Evolutionary conservation across 208 protist species (phyloP).

Genomic region (Phytomonas serpens): DNA sequence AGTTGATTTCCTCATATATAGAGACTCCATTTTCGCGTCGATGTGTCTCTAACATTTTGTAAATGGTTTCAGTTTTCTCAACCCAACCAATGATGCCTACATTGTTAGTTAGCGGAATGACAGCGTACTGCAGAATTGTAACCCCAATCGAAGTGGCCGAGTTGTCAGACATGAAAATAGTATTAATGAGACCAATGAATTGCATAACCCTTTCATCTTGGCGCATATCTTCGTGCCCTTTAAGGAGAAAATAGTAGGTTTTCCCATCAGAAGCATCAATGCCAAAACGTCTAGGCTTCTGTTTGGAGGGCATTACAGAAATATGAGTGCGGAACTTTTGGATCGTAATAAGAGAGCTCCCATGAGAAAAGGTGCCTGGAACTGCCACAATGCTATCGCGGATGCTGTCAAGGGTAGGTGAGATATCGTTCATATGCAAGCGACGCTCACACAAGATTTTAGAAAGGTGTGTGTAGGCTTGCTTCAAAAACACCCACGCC

Average conservation of each 20-base stretch:
- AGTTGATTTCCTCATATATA: conserved; percentile 82
- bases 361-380: conserved; percentile 94
- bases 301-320: conserved; percentile 98
- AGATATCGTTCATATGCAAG: conserved; percentile 83
- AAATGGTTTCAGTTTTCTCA: conserved; percentile 96
- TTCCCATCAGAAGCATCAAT: conserved; percentile 94
- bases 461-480: conserved; percentile 76
- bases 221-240: conserved; percentile 97
- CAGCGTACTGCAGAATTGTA: conserved; percentile 93
- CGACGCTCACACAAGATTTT: conserved; percentile 65
- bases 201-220: conserved; percentile 99
- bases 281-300: conserved; percentile 97
- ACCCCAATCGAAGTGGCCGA: conserved; percentile 81
- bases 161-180: conserved; percentile 91
- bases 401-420: conserved; percentile 91
- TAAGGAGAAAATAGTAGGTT: conserved; percentile 97
- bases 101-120: conserved; percentile 99
- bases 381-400: conserved; percentile 95
- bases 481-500: conserved; percentile 73
- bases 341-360: conserved; percentile 92
- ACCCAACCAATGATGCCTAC: conserved; percentile 99
- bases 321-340: conserved; percentile 89
- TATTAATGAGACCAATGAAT: conserved; percentile 99
- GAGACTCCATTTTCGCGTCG: conserved; percentile 56
- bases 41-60: conserved; percentile 84